Evolutionary conservation across 257 asterid genomes (phyloP), one percentile per base, ranked within the genome.

Genomic region (Henckelia pumila): DNA sequence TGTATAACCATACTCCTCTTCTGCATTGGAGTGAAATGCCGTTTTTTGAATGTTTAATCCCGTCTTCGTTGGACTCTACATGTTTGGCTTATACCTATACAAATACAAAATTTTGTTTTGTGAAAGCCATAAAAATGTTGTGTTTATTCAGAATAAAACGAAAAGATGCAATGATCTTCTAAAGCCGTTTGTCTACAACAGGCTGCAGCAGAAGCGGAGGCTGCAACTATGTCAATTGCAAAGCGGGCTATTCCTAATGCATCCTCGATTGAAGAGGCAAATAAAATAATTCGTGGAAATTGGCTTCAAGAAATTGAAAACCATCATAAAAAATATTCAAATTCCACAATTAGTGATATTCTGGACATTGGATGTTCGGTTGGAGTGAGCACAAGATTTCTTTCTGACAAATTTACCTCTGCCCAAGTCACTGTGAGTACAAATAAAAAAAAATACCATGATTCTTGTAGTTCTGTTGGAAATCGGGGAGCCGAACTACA

Each of bases 181-280:
- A 24, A 7, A 47, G 61, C 60, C 63, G 20, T 67, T 66, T 74
- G 44, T 50, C 17, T 65, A n/a, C 33, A 22, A 73, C 68, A 92
- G 97, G 98, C 98, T 69, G 98, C 98, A 68, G 98, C 98, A 24
- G 98, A 92, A 85, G 98, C 88, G 56, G 98, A 92, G 75, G 80
- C 98, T 10, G 97, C 98, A 37, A 89, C 97, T 26, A 86, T 92
- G 97, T 88, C 98, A 4, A 88, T 89, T 89, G 76, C 80, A 70
- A 83, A 89, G 67, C 81, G 97, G 59, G 76, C 96, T 37, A 82
- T 88, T 69, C 98, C 98, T 21, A 0, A 79, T 81, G 96, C 97
- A 10, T 79, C 93, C 30, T 88, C 98, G 2, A 77, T 86, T 19
- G 93, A 89, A 22, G 98, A 92, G 80, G 97, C 97, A 60, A 84